These are phyloP conservation scores for Coemansia brasiliensis DNA, from an alignment of 192 early-diverging fungal genomes.

Conservation along the genomic window DNA sequence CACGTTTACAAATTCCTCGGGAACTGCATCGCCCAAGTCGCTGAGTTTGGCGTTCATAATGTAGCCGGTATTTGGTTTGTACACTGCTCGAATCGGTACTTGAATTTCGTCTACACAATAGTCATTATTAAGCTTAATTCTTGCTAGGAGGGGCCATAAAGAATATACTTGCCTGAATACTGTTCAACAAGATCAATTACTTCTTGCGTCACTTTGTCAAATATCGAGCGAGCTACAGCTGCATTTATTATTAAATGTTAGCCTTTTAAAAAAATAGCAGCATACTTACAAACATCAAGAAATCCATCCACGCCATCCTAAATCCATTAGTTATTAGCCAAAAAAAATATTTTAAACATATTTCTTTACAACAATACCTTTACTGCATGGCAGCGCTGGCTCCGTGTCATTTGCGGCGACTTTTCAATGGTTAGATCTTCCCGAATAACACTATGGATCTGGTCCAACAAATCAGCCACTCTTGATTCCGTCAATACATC, in stretches of 20 bases:
- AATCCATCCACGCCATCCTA: conserved; percentile 78
- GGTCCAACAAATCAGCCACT: conserved; percentile 34
- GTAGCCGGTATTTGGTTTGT: conserved; percentile 63
- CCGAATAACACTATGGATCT: conserved; percentile 68
- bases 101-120: conserved; percentile 59
- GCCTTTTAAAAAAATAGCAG: neutral
- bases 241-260: neutral
- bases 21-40: conserved; percentile 51
- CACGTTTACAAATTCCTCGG: conserved; percentile 74
- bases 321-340: neutral
- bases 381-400: conserved; percentile 86
- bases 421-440: conserved; percentile 71
- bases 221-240: conserved; percentile 24
- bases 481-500: conserved; percentile 50
- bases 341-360: neutral
- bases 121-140: too few species aligned
- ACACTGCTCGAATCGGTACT: conserved; percentile 68
- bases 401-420: conserved; percentile 69
- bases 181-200: conserved; percentile 48
- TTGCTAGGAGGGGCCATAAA: too few species aligned
- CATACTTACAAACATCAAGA: conserved; percentile 73
- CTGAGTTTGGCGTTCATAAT: conserved; percentile 56
- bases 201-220: conserved; percentile 46
- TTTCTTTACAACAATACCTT: conserved; percentile 44
- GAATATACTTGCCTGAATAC: conserved; percentile 25